Percentiles rank a stretch among this genome's conserved stretches.
Evolutionary conservation across 208 protist species (phyloP).

Genomic region (Acanthamoeba sp.): DNA sequence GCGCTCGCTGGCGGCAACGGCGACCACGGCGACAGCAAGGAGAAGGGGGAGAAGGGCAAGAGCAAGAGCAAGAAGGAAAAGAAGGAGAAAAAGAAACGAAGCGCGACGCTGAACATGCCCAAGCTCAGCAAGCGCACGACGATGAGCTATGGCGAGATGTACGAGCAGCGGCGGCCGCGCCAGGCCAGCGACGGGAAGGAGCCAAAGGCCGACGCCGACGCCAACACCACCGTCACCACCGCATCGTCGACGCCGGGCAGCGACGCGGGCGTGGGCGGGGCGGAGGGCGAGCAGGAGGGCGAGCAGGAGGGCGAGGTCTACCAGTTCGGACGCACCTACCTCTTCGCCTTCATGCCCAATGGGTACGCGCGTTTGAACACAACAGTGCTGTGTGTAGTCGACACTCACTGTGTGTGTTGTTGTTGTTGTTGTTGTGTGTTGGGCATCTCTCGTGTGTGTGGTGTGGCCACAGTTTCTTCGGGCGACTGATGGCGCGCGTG

Average conservation of each 20-base stretch:
- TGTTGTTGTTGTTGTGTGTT: neutral
- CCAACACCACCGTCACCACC: neutral
- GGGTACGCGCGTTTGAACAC: too few relatives aligned
- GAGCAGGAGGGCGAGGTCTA: conserved; percentile 48
- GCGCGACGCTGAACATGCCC: neutral
- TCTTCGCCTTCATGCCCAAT: conserved; percentile 58
- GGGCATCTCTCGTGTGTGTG: too few relatives aligned
- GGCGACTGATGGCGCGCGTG: conserved; percentile 41
- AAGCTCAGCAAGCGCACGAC: neutral
- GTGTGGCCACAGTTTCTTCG: conserved; percentile 6
- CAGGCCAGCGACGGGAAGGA: neutral
- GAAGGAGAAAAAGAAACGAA: neutral
- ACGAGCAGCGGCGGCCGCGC: neutral
- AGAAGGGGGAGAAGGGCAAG: neutral
- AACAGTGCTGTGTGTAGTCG: too few relatives aligned
- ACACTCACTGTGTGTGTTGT: neutral
- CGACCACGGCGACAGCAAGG: neutral
- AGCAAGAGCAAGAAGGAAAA: neutral
- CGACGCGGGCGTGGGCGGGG: neutral
- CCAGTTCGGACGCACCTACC: conserved; percentile 40
- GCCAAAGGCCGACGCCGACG: neutral
- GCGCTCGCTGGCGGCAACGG: neutral
- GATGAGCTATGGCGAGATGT: neutral
- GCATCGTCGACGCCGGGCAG: neutral
- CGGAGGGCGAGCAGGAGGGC: neutral